Evolutionary conservation across 495 filamentous ascomycete species (phyloP).

Genomic region (Tuber microsphaerosporum): DNA sequence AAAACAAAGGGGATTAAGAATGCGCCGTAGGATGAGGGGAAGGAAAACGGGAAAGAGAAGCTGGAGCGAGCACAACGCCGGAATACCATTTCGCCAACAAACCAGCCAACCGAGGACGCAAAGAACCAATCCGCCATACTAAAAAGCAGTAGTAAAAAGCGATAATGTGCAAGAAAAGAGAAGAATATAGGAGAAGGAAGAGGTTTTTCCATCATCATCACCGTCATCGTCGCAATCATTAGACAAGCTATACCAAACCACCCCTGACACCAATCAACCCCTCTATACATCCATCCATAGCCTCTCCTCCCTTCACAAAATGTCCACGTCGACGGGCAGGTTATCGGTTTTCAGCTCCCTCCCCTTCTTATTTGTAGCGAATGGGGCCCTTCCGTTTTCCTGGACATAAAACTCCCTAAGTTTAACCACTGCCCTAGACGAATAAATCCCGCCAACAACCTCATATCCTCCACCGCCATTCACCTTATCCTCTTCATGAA

Average conservation of each 20-base stretch:
- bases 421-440: slow-evolving; percentile 82
- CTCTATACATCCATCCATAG: not conserved
- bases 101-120: not conserved
- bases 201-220: not conserved
- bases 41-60: not conserved
- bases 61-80: not conserved
- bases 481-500: slow-evolving; percentile 64
- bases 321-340: slow-evolving; percentile 37
- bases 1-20: not conserved
- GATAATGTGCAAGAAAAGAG: not conserved
- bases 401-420: slow-evolving; percentile 92
- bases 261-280: not conserved
- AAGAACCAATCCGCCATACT: not conserved
- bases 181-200: not conserved
- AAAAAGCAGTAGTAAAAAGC: not conserved
- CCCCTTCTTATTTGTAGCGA: slow-evolving; percentile 45
- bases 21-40: not conserved
- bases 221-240: not conserved
- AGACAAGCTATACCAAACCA: not conserved
- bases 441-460: slow-evolving; percentile 72
- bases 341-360: slow-evolving; percentile 51
- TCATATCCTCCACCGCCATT: slow-evolving; percentile 54
- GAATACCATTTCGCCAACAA: not conserved
- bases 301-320: not conserved
- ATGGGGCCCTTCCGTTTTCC: slow-evolving; percentile 67